These are phyloP conservation scores for Claviceps cyperi DNA, from an alignment of 2,329 filamentous ascomycete species.

Conservation along the genomic window DNA sequence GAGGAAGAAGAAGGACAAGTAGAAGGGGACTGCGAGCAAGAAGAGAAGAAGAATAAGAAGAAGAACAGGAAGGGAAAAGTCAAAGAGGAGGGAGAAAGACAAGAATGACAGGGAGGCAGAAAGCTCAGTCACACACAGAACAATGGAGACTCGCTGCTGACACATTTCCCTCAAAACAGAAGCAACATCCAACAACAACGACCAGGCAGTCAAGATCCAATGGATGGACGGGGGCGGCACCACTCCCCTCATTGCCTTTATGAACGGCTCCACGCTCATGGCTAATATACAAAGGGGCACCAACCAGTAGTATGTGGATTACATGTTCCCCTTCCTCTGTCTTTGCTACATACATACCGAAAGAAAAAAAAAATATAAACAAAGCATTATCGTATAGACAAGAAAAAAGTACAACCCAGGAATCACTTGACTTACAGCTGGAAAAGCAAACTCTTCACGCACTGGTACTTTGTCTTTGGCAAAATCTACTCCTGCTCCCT, in stretches of 20 bases:
- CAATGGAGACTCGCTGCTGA: too few species aligned
- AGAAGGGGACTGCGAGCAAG: too few species aligned
- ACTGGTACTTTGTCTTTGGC: constrained; percentile 17
- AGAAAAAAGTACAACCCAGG: constrained; percentile 1
- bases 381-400: not conserved
- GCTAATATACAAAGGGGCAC: constrained; percentile 11
- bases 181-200: constrained; percentile 16
- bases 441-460: constrained; percentile 13
- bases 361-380: not conserved
- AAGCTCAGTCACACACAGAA: not conserved
- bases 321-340: not conserved
- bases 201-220: constrained; percentile 12
- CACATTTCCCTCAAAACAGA: not conserved
- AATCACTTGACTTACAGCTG: too few species aligned
- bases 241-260: constrained; percentile 12
- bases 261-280: constrained; percentile 11
- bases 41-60: too few species aligned
- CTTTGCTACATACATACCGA: too few species aligned
- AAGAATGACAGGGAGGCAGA: too few species aligned
- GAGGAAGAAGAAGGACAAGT: too few species aligned
- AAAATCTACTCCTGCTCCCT: constrained; percentile 14
- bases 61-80: too few species aligned
- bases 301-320: constrained; percentile 15
- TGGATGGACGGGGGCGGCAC: constrained; percentile 19
- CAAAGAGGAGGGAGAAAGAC: too few species aligned